These are phyloP conservation scores for Xerocomellus intermedius DNA, from an alignment of 768 basidiomycete species.

Conservation along the genomic window DNA sequence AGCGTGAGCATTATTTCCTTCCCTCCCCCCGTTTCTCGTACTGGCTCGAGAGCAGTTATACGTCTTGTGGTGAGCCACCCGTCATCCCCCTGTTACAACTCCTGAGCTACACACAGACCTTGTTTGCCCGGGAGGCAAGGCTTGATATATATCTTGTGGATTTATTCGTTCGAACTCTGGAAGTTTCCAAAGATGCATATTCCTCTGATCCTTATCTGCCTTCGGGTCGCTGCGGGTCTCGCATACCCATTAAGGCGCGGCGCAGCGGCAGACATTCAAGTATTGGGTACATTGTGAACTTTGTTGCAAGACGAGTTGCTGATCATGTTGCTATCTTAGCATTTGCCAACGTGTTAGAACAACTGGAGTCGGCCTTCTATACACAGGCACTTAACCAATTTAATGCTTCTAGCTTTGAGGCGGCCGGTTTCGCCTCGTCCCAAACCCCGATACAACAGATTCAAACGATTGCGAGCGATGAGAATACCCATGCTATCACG, in stretches of 20 bases:
- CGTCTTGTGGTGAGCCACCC: not conserved
- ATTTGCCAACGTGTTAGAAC: slow-evolving; percentile 75
- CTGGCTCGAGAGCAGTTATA: not conserved
- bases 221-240: not conserved
- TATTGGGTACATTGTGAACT: slow-evolving; percentile 51
- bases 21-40: too few relatives aligned
- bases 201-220: not conserved
- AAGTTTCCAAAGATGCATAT: slow-evolving; percentile 8
- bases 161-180: slow-evolving; percentile 28
- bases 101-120: not conserved
- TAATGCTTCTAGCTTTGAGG: slow-evolving; percentile 55
- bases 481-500: slow-evolving; percentile 54
- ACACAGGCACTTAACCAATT: slow-evolving; percentile 63
- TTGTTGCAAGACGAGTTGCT: not conserved
- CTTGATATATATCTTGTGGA: not conserved
- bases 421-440: slow-evolving; percentile 61
- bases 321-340: slow-evolving; percentile 38
- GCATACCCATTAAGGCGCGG: slow-evolving; percentile 11
- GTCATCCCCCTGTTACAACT: not conserved
- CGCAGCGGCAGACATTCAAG: slow-evolving; percentile 35
- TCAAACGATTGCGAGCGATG: slow-evolving; percentile 57
- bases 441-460: slow-evolving; percentile 61
- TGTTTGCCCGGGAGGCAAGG: not conserved
- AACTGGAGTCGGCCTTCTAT: slow-evolving; percentile 71
- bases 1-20: not conserved